phyloP scores from a whole-genome alignment of 805 yeast genomes.

The Ogataea ganodermae region DNA sequence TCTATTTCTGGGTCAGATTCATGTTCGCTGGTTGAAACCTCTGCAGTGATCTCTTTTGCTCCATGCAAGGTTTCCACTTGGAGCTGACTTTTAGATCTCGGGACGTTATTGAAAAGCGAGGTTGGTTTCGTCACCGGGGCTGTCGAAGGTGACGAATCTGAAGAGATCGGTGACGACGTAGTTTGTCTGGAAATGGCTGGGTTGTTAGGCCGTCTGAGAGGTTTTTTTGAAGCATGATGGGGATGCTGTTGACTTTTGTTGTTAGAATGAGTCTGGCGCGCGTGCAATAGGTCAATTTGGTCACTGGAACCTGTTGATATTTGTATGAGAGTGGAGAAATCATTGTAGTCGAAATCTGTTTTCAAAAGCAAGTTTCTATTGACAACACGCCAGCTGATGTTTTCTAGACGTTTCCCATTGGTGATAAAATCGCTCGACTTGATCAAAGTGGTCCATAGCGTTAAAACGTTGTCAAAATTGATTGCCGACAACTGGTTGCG shows the following conservation, averaged over 20 bases:
- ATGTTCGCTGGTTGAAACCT: slow-evolving; percentile 28
- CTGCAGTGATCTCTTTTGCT: slow-evolving; percentile 32
- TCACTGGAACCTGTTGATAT: slow-evolving; percentile 27
- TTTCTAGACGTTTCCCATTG: slow-evolving; percentile 38
- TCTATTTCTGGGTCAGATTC: slow-evolving; percentile 21
- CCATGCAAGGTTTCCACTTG: slow-evolving; percentile 20
- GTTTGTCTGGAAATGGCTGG: neutral
- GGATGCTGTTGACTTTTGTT: neutral
- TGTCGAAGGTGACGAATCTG: slow-evolving; percentile 2
- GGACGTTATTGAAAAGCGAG: neutral
- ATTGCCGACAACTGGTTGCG: slow-evolving; percentile 25
- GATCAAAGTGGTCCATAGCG: slow-evolving; percentile 43
- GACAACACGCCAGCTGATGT: slow-evolving; percentile 39
- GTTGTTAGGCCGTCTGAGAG: neutral
- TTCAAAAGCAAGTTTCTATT: slow-evolving; percentile 33
- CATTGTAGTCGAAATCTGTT: slow-evolving; percentile 26
- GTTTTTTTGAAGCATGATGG: neutral
- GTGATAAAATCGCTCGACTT: slow-evolving; percentile 35
- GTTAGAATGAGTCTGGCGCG: neutral
- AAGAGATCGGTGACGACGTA: slow-evolving; percentile 7
- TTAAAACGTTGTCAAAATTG: slow-evolving; percentile 42
- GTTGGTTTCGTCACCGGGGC: slow-evolving; percentile 2
- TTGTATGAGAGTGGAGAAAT: slow-evolving; percentile 31
- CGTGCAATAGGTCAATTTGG: neutral
- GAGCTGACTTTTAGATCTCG: slow-evolving; percentile 16